Conservation (phyloP, 2,329 filamentous ascomycete genomes). For the Xylaria sp. region DNA sequence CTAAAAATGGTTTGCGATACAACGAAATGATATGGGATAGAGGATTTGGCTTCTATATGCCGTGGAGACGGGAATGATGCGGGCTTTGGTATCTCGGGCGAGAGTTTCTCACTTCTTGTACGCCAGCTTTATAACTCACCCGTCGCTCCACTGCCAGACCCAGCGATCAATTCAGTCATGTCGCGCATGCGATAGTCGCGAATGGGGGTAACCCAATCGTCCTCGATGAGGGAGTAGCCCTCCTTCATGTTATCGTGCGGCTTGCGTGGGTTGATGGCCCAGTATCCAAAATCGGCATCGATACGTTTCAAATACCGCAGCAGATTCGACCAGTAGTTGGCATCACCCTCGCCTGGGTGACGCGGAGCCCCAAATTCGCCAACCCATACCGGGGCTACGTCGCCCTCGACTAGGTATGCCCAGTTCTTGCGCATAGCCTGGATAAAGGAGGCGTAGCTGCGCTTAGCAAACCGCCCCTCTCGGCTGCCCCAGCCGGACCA, state of each 20-base stretch:
- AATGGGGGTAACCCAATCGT: slow-evolving; percentile 72
- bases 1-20: slow-evolving; percentile 11
- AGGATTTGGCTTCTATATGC: neutral
- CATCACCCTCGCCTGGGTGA: slow-evolving; percentile 63
- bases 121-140: slow-evolving; percentile 6
- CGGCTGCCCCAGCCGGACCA: slow-evolving; percentile 76
- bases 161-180: slow-evolving; percentile 64
- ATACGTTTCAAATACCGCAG: slow-evolving; percentile 66
- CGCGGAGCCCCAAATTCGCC: slow-evolving; percentile 72
- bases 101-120: neutral
- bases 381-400: slow-evolving; percentile 72
- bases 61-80: neutral
- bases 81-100: neutral
- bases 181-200: slow-evolving; percentile 72
- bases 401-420: slow-evolving; percentile 68
- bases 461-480: slow-evolving; percentile 68
- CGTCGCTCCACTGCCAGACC: slow-evolving; percentile 20
- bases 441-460: slow-evolving; percentile 70
- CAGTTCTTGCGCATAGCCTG: slow-evolving; percentile 72
- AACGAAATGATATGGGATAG: neutral
- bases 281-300: slow-evolving; percentile 75
- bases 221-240: slow-evolving; percentile 68
- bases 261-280: slow-evolving; percentile 75
- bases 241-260: slow-evolving; percentile 66
- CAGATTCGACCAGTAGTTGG: slow-evolving; percentile 73